Conservation (phyloP, 1,284 basidiomycete species). For the Crepidotus sp. region DNA sequence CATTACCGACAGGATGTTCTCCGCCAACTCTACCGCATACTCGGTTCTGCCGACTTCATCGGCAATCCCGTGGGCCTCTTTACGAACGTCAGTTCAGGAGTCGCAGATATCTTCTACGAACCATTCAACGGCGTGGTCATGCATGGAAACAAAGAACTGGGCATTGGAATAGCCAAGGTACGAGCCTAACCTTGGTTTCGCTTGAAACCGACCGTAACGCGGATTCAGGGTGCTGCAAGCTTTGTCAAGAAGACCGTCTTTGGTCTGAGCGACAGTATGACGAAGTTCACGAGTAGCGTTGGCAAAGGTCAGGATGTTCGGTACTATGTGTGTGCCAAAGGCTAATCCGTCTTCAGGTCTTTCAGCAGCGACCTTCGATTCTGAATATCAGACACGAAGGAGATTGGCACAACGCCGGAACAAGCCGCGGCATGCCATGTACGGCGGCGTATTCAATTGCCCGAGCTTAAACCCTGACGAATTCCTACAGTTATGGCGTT, state of each 20-base stretch:
- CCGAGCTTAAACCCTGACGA: slow-evolving; percentile 11
- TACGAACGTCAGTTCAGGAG: slow-evolving; percentile 98
- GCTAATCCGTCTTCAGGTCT: slow-evolving; percentile 46
- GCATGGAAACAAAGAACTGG: slow-evolving; percentile 89
- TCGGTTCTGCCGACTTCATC: slow-evolving; percentile 95
- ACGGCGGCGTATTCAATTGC: neutral
- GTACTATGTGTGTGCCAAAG: neutral
- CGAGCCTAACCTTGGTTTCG: slow-evolving; percentile 9
- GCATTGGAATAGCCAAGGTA: slow-evolving; percentile 94
- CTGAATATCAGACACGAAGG: slow-evolving; percentile 88
- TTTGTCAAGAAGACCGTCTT: slow-evolving; percentile 99
- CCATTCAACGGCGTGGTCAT: slow-evolving; percentile 97
- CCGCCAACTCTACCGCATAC: slow-evolving; percentile 90
- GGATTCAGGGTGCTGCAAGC: slow-evolving; percentile 82
- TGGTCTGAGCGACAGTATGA: slow-evolving; percentile 91
- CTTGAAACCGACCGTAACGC: neutral
- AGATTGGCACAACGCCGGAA: slow-evolving; percentile 88
- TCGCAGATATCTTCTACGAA: slow-evolving; percentile 98
- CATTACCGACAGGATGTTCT: slow-evolving; percentile 95
- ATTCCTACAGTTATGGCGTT: slow-evolving; percentile 72
- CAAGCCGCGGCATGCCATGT: slow-evolving; percentile 94
- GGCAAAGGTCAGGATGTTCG: slow-evolving; percentile 71
- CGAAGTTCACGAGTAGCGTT: slow-evolving; percentile 95
- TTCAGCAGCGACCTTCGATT: slow-evolving; percentile 93
- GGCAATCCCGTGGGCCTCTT: slow-evolving; percentile 93